Percentiles rank a stretch among this genome's conserved stretches.
Conservation (phyloP, 2,329 filamentous ascomycete species). For the Aspergillus tamarii region DNA sequence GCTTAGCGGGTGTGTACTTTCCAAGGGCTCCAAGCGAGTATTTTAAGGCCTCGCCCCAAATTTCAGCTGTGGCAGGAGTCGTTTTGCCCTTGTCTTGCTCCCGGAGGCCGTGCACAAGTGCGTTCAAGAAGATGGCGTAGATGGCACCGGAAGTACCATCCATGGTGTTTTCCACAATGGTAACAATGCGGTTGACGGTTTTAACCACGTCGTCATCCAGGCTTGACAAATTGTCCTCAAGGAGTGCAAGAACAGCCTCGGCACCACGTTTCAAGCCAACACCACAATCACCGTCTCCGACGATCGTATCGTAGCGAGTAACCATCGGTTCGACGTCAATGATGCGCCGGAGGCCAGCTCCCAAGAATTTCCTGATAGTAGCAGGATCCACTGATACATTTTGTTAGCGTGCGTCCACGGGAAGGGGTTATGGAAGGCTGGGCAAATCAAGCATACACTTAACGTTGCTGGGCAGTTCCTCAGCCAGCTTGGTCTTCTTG, state of each 20-base stretch:
- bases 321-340: constrained; percentile 68
- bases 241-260: constrained; percentile 59
- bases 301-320: constrained; percentile 74
- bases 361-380: constrained; percentile 57
- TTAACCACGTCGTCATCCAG: constrained; percentile 61
- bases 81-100: constrained; percentile 53
- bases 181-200: constrained; percentile 63
- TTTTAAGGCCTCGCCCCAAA: constrained; percentile 70
- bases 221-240: constrained; percentile 43
- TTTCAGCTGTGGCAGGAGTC: constrained; percentile 50
- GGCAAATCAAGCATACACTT: constrained; percentile 43
- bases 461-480: constrained; percentile 57
- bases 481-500: constrained; percentile 43
- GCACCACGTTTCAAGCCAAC: constrained; percentile 84
- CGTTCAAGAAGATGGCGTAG: constrained; percentile 88
- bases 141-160: constrained; percentile 76
- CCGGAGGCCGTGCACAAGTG: constrained; percentile 70
- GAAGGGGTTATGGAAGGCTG: neutral
- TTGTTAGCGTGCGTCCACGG: neutral
- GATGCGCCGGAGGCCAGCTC: constrained; percentile 59
- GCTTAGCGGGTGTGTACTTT: constrained; percentile 85
- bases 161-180: constrained; percentile 70
- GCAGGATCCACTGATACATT: constrained; percentile 50
- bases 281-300: constrained; percentile 89
- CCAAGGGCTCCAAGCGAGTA: constrained; percentile 71